Conservation (phyloP, 2,329 filamentous ascomycete species). For the Sporothrix schenckii region DNA sequence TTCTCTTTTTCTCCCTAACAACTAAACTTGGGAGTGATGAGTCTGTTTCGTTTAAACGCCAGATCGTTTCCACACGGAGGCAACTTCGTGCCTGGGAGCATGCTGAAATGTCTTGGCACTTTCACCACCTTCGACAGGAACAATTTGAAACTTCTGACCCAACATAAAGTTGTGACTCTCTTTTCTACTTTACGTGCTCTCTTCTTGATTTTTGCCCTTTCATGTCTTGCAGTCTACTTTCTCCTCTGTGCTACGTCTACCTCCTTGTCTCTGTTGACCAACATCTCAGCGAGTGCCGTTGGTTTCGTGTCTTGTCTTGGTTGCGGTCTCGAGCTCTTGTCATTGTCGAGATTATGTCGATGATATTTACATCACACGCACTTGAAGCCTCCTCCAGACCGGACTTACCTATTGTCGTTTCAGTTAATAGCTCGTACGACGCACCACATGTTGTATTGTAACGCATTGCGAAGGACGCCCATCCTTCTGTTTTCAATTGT, state of each 20-base stretch:
- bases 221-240: background rate
- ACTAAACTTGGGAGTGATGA: slow-evolving; percentile 81
- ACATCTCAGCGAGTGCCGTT: slow-evolving; percentile 6
- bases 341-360: background rate
- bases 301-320: too few relatives aligned
- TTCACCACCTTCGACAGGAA: slow-evolving; percentile 62
- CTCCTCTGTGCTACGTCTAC: background rate
- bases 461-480: too few relatives aligned
- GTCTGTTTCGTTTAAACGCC: slow-evolving; percentile 58
- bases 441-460: background rate
- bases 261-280: background rate
- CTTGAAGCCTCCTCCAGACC: background rate
- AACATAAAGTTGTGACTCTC: slow-evolving; percentile 41
- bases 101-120: slow-evolving; percentile 69
- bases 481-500: slow-evolving; percentile 1
- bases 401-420: background rate
- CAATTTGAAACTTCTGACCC: slow-evolving; percentile 69
- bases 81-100: slow-evolving; percentile 51
- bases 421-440: background rate
- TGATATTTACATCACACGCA: background rate
- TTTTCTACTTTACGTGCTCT: background rate
- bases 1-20: slow-evolving; percentile 59
- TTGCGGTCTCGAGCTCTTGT: background rate
- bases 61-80: slow-evolving; percentile 53
- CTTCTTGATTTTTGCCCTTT: background rate